These are phyloP conservation scores for Alternaria brassicae DNA, from an alignment of 2,329 filamentous ascomycete genomes.

Conservation along the genomic window DNA sequence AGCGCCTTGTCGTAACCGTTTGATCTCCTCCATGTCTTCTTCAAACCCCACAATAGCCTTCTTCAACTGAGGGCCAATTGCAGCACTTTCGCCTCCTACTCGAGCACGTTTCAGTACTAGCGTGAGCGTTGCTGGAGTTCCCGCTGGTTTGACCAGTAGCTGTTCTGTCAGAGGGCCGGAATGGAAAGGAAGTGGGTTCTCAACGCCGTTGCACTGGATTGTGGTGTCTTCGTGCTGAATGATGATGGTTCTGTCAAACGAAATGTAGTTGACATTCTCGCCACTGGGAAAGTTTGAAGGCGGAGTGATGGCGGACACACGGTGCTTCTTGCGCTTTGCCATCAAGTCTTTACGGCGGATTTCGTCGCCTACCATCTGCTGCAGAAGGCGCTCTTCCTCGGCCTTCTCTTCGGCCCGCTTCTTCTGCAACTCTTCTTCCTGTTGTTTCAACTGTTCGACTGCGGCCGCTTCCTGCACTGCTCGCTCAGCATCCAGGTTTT, in stretches of 20 bases:
- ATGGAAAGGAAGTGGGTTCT: slow-evolving; percentile 69
- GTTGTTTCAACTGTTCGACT: slow-evolving; percentile 62
- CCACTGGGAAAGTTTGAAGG: slow-evolving; percentile 52
- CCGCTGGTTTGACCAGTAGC: slow-evolving; percentile 74
- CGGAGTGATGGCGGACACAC: slow-evolving; percentile 38
- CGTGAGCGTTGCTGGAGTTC: slow-evolving; percentile 56
- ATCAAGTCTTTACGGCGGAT: slow-evolving; percentile 70
- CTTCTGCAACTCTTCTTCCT: slow-evolving; percentile 52
- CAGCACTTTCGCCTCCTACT: slow-evolving; percentile 61
- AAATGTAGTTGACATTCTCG: slow-evolving; percentile 50
- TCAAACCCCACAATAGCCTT: slow-evolving; percentile 80
- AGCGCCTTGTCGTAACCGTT: slow-evolving; percentile 76
- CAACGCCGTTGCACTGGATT: slow-evolving; percentile 73
- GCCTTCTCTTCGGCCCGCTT: slow-evolving; percentile 56
- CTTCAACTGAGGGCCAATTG: slow-evolving; percentile 71
- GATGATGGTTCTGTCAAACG: slow-evolving; percentile 72
- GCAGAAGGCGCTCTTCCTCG: slow-evolving; percentile 75
- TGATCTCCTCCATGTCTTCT: slow-evolving; percentile 75
- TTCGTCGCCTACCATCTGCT: slow-evolving; percentile 75
- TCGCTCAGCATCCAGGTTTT: slow-evolving; percentile 87
- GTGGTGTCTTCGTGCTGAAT: slow-evolving; percentile 68
- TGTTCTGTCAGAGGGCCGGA: slow-evolving; percentile 71
- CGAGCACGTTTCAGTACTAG: slow-evolving; percentile 67
- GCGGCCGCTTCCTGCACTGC: slow-evolving; percentile 80
- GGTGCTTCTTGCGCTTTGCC: slow-evolving; percentile 65